Percentiles rank a stretch among this genome's conserved stretches.
These are phyloP conservation scores for Debaryomycetaceae sp. DNA, from an alignment of 1,139 yeast genomes.

Conservation along the genomic window DNA sequence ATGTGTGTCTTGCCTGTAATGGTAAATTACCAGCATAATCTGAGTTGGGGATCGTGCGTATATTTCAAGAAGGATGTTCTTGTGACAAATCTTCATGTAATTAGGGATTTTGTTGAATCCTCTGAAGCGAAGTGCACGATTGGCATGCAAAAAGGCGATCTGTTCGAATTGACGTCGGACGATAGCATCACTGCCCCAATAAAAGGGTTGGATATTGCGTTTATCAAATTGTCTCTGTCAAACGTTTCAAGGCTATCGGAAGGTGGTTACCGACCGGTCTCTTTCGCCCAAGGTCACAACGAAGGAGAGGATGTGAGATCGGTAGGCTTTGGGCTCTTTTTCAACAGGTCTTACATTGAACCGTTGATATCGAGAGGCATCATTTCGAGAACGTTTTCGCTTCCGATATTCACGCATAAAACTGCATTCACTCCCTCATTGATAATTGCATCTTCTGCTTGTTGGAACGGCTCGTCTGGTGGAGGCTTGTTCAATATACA, in stretches of 20 bases:
- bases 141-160: slow-evolving; percentile 5
- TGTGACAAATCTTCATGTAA: slow-evolving; percentile 37
- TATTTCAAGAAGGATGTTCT: slow-evolving; percentile 22
- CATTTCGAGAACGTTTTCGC: slow-evolving; percentile 24
- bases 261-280: slow-evolving; percentile 6
- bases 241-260: slow-evolving; percentile 8
- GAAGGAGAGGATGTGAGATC: slow-evolving; percentile 42
- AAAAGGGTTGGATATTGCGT: slow-evolving; percentile 33
- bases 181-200: slow-evolving; percentile 25
- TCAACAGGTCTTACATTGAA: slow-evolving; percentile 13
- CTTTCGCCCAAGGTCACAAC: slow-evolving; percentile 8
- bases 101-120: slow-evolving; percentile 19
- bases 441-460: slow-evolving; percentile 54
- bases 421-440: slow-evolving; percentile 25
- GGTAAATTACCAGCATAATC: slow-evolving; percentile 6
- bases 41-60: slow-evolving; percentile 38
- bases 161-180: slow-evolving; percentile 7
- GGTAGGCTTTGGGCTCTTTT: slow-evolving; percentile 58
- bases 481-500: slow-evolving; percentile 51
- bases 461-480: slow-evolving; percentile 80
- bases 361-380: slow-evolving; percentile 50
- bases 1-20: slow-evolving; percentile 16
- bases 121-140: slow-evolving; percentile 6
- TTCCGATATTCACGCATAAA: slow-evolving; percentile 10
- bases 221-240: slow-evolving; percentile 20